These are phyloP conservation scores for Neurospora sp. DNA, from an alignment of 495 filamentous ascomycete genomes.

Conservation along the genomic window DNA sequence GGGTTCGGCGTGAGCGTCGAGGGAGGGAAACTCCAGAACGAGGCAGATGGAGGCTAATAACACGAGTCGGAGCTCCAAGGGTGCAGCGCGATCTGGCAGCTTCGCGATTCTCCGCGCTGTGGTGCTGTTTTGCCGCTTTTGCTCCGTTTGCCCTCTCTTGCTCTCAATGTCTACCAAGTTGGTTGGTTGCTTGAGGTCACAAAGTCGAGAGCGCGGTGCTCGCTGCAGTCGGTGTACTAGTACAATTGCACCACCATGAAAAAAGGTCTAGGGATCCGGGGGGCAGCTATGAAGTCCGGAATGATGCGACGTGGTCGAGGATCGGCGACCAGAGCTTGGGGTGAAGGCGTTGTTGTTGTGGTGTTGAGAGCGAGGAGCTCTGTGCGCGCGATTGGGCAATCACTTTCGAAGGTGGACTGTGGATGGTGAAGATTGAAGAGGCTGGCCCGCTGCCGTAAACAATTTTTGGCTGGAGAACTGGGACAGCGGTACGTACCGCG, in stretches of 20 bases:
- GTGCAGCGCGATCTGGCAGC: not conserved
- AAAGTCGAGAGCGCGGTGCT: not conserved
- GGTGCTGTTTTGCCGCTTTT: not conserved
- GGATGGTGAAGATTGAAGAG: constrained; percentile 7
- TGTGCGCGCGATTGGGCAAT: not conserved
- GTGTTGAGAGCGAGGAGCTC: constrained; percentile 4
- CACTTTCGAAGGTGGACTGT: not conserved
- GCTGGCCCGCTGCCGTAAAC: constrained; percentile 18
- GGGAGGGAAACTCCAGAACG: not conserved
- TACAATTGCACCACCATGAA: constrained; percentile 16
- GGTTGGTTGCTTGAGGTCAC: not conserved
- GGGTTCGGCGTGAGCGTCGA: not conserved
- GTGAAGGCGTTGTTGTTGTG: constrained; percentile 2
- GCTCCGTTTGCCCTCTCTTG: not conserved
- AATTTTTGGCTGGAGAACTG: constrained; percentile 21
- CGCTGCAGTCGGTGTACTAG: constrained; percentile 8
- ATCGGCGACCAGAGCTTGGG: not conserved
- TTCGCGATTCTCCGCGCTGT: not conserved
- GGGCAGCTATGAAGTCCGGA: not conserved
- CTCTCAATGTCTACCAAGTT: not conserved
- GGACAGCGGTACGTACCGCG: not conserved
- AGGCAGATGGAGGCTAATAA: not conserved
- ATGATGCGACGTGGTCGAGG: not conserved
- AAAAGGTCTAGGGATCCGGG: not conserved
- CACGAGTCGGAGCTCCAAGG: not conserved